Evolutionary conservation across 2,329 filamentous ascomycete genomes (phyloP).

Genomic region (Aspergillus glaucus): DNA sequence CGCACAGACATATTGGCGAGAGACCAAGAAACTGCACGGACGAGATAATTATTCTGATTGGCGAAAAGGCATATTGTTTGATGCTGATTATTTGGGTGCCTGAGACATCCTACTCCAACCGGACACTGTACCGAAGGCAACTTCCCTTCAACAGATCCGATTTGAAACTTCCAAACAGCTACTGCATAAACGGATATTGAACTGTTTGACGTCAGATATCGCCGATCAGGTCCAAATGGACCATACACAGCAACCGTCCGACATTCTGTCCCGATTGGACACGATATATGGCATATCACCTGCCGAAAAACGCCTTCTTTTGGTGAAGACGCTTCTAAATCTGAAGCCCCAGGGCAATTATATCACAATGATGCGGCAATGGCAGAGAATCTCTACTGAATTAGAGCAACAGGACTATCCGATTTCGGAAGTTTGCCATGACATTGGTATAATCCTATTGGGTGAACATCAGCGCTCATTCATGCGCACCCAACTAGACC

Average conservation of each 20-base stretch:
- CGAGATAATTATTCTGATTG: neutral
- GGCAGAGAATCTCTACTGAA: neutral
- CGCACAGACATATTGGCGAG: neutral
- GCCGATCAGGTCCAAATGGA: neutral
- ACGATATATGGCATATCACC: neutral
- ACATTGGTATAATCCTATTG: too few species aligned
- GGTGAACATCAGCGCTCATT: too few species aligned
- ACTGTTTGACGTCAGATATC: neutral
- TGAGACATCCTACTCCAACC: neutral
- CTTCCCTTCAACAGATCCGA: neutral
- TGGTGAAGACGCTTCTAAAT: too few species aligned
- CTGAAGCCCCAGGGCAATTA: too few species aligned
- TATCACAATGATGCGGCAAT: neutral
- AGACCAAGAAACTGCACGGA: neutral
- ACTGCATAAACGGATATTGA: neutral
- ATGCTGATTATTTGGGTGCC: neutral
- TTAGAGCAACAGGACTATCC: too few species aligned
- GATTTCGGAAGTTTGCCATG: too few species aligned
- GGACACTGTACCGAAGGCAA: neutral
- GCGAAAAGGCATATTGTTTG: neutral
- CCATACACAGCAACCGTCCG: neutral
- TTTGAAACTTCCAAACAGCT: neutral
- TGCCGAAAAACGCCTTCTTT: neutral
- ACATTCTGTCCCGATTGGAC: neutral
- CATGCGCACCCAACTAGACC: too few species aligned